phyloP scores from a whole-genome alignment of 345 rosid species.

The Melaleuca alternifolia region DNA sequence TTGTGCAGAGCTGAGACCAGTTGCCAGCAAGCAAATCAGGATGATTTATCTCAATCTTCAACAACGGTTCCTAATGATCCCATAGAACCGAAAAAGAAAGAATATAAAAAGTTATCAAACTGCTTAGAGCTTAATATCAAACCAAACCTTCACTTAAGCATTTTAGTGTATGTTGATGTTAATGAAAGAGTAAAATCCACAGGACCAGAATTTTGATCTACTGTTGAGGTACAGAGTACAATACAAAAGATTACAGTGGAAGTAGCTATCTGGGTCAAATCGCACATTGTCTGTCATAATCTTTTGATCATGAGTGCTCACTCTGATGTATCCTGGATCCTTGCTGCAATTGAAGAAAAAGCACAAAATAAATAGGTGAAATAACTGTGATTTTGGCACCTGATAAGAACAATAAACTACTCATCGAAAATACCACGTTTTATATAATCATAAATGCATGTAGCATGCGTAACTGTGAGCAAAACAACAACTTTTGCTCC shows the following conservation, averaged over 20 bases:
- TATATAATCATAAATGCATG: neutral
- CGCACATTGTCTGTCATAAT: slow-evolving; percentile 85
- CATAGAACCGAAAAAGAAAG: neutral
- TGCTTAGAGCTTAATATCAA: neutral
- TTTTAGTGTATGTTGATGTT: neutral
- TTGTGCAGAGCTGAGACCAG: slow-evolving; percentile 96
- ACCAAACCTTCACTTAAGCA: neutral
- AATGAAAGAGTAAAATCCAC: neutral
- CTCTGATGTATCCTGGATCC: slow-evolving; percentile 89
- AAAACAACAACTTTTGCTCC: neutral
- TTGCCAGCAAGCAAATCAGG: slow-evolving; percentile 89
- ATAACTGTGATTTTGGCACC: neutral
- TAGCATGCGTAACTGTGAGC: neutral
- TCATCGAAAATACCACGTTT: neutral
- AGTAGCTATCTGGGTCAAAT: neutral
- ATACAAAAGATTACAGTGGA: neutral
- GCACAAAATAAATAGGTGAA: neutral
- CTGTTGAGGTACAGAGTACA: neutral
- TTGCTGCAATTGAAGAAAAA: slow-evolving; percentile 42
- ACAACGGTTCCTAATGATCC: slow-evolving; percentile 57
- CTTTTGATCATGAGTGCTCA: slow-evolving; percentile 60
- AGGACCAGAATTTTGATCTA: neutral
- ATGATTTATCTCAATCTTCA: slow-evolving; percentile 82
- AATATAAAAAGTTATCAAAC: neutral
- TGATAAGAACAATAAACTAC: neutral